Evolutionary conservation across 108 stramenopile genomes (phyloP).

Genomic region (Nitzschia sp.): DNA sequence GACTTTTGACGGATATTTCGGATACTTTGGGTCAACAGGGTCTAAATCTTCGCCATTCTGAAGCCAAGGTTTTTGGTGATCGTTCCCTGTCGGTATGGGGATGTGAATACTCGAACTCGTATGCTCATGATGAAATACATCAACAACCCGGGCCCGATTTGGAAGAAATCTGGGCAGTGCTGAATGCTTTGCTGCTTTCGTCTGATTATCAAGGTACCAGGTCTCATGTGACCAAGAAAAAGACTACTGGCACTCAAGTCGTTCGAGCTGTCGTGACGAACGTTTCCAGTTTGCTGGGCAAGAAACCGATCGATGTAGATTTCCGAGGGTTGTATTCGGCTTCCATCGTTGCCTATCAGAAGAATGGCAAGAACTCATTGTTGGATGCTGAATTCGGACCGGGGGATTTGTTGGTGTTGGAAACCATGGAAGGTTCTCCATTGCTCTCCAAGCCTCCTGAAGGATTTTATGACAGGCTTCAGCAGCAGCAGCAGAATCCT

Average conservation of each 20-base stretch:
- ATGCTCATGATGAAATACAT: no score
- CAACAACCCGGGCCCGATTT: conserved; percentile 40
- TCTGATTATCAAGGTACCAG: conserved; percentile 42
- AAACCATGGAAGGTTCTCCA: conserved; percentile 71
- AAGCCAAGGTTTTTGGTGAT: conserved; percentile 64
- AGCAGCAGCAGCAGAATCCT: conserved; percentile 16
- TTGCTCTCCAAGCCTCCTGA: conserved; percentile 56
- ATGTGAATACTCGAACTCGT: no score
- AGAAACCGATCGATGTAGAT: conserved; percentile 50
- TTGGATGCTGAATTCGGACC: conserved; percentile 44
- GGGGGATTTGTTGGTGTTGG: conserved; percentile 69
- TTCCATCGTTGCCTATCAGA: conserved; percentile 70
- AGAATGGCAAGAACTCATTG: conserved; percentile 53
- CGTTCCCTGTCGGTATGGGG: conserved; percentile 84
- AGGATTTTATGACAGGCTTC: conserved; percentile 46
- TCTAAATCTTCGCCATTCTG: conserved; percentile 70
- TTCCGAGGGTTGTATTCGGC: conserved; percentile 71
- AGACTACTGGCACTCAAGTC: conserved; percentile 63
- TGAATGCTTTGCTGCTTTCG: conserved; percentile 41
- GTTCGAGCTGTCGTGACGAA: conserved; percentile 67
- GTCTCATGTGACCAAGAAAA: conserved; percentile 54
- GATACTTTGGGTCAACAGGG: conserved; percentile 49
- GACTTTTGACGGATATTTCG: conserved; percentile 74
- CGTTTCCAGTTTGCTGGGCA: conserved; percentile 57
- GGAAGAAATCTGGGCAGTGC: conserved; percentile 66